Base-by-base conservation (phyloP, 306 rosid genomes). In the Begonia loranthoides region DNA sequence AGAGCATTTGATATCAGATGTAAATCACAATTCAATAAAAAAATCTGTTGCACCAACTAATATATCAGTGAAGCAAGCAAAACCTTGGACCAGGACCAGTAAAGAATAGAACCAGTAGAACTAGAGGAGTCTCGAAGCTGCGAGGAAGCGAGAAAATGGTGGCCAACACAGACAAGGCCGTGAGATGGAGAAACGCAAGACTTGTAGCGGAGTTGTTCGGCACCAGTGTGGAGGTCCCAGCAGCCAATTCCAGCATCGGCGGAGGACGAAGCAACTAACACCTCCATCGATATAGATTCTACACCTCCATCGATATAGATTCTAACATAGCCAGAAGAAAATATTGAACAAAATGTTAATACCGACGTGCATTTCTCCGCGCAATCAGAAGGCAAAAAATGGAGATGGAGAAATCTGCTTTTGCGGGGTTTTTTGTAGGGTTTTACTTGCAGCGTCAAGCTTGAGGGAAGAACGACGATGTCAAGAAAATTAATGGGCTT, bases 11-110 rank as follows among this genome's bases (percentile, higher is more conserved):
- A 49, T 16, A 49, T 49, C 6, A 17, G 15, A 49, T 17, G 6
- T 10, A 49, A n/a, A 43, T n/a, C 21, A 19, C 5, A 49, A 15
- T 49, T 49, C 12, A 49, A 10, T 17, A 49, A 49, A 49, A 13
- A n/a, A n/a, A n/a, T n/a, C n/a, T 4, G 6, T 28, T 5, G 36
- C 36, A 28, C 4, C 7, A 28, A 28, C 0, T 28, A 28, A 28
- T 4, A 5, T 28, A 28, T 2, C 0, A 28, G 9, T 5, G 36
- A 4, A 55, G 41, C 9, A 59, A 44, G 15, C 15, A 16, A 13
- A 9, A 71, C 95, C 92, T 82, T 90, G 49, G 75, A 62, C 88
- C 88, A 86, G 21, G 83, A 63, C 94, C 99, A 90, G 66, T 70
- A 86, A 64, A 64, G 65, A 51, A 86, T 59, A 7, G 70, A 76